These are phyloP conservation scores for Termitomyces sp. DNA, from an alignment of 768 basidiomycete genomes.

Conservation along the genomic window DNA sequence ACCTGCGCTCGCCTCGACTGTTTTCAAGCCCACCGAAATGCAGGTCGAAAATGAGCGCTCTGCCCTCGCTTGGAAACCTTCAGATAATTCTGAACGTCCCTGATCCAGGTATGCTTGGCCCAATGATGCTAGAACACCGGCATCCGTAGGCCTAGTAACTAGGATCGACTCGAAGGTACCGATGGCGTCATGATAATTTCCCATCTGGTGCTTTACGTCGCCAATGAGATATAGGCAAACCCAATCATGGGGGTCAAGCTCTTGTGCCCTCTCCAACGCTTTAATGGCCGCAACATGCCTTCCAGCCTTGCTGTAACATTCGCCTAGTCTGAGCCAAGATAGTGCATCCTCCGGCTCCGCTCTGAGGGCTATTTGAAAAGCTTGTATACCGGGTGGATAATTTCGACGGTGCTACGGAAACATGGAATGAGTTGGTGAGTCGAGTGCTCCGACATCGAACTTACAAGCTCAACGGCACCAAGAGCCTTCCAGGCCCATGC, in stretches of 20 bases:
- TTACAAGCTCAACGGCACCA: constrained; percentile 86
- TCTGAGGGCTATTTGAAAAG: constrained; percentile 82
- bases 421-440: constrained; percentile 1
- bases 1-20: constrained; percentile 50
- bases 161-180: constrained; percentile 57
- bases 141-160: constrained; percentile 53
- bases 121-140: constrained; percentile 69
- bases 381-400: constrained; percentile 72
- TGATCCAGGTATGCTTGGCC: constrained; percentile 70
- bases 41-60: constrained; percentile 67
- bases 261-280: constrained; percentile 71
- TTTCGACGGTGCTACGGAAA: constrained; percentile 56
- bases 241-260: constrained; percentile 80
- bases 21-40: constrained; percentile 46
- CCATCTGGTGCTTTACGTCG: constrained; percentile 77
- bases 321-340: constrained; percentile 90
- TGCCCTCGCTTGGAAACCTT: constrained; percentile 74
- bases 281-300: constrained; percentile 88
- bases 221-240: constrained; percentile 79
- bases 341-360: constrained; percentile 72
- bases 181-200: constrained; percentile 75
- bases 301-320: constrained; percentile 87
- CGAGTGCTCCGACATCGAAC: constrained; percentile 20
- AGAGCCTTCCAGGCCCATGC: constrained; percentile 99
- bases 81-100: constrained; percentile 57